These are phyloP conservation scores for Bipolaris bicolor DNA, from an alignment of 2,329 filamentous ascomycete genomes.

Conservation along the genomic window DNA sequence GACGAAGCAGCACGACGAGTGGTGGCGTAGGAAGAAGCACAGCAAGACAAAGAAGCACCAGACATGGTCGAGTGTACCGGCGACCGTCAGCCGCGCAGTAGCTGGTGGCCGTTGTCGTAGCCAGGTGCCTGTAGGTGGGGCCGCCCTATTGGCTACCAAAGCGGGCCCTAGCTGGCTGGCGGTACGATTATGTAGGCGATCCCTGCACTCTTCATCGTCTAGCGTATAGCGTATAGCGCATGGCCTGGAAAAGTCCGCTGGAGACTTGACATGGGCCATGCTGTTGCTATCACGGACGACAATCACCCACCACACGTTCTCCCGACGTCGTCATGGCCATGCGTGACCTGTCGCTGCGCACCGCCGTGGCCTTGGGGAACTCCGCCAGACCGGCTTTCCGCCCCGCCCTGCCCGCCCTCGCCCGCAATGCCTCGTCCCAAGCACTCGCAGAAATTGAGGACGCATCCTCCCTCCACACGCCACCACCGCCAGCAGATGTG, in stretches of 20 bases:
- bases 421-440: constrained; percentile 57
- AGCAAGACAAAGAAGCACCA: neutral
- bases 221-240: constrained; percentile 14
- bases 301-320: constrained; percentile 16
- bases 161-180: constrained; percentile 1
- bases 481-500: constrained; percentile 49
- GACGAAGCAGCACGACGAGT: constrained; percentile 8
- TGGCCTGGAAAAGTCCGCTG: constrained; percentile 23
- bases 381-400: constrained; percentile 32
- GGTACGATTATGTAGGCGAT: constrained; percentile 4
- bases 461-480: constrained; percentile 53
- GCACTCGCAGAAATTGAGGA: constrained; percentile 56
- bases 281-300: neutral
- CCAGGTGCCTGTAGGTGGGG: constrained; percentile 16
- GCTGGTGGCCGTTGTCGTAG: constrained; percentile 10
- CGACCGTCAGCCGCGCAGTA: constrained; percentile 10
- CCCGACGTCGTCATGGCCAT: constrained; percentile 43
- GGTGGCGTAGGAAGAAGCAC: neutral
- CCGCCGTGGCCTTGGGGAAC: constrained; percentile 33
- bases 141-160: constrained; percentile 15
- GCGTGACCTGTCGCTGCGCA: constrained; percentile 44
- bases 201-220: constrained; percentile 20
- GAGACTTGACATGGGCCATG: constrained; percentile 5
- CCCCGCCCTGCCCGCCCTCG: constrained; percentile 31
- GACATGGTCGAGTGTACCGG: neutral